phyloP scores from a whole-genome alignment of 768 basidiomycete genomes.

The Leucocoprinus sp. region DNA sequence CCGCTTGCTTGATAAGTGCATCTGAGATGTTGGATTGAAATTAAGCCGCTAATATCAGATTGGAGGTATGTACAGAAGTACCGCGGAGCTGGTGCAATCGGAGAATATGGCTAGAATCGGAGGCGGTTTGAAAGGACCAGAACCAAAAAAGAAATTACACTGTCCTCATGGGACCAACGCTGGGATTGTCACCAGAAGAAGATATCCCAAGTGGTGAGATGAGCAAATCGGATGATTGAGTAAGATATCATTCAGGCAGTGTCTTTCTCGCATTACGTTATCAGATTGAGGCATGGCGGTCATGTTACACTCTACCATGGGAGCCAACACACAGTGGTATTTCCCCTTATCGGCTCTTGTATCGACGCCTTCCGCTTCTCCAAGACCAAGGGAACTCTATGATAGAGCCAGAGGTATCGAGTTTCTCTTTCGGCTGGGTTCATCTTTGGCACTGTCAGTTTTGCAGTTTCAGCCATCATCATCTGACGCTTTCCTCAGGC shows the following conservation, averaged over 20 bases:
- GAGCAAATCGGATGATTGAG: background rate
- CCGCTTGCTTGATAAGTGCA: too few relatives aligned
- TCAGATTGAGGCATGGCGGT: too few relatives aligned
- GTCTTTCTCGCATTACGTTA: background rate
- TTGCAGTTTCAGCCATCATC: slow-evolving; percentile 10
- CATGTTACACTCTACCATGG: slow-evolving; percentile 12
- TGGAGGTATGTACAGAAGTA: slow-evolving; percentile 1
- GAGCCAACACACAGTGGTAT: slow-evolving; percentile 52
- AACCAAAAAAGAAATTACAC: background rate
- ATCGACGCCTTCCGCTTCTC: slow-evolving; percentile 47
- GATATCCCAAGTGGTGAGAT: too few relatives aligned
- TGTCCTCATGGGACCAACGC: background rate
- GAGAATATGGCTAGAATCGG: background rate
- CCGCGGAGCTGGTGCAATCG: slow-evolving; percentile 3
- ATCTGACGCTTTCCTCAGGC: slow-evolving; percentile 33
- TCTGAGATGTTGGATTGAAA: background rate
- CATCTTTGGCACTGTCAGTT: slow-evolving; percentile 68
- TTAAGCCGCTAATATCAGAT: background rate
- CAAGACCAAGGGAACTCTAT: slow-evolving; percentile 66
- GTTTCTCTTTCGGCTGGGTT: slow-evolving; percentile 76
- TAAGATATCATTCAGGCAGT: background rate
- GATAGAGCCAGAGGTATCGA: slow-evolving; percentile 78
- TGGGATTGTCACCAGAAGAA: background rate
- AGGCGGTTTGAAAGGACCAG: background rate
- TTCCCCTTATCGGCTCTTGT: slow-evolving; percentile 55